phyloP scores from a whole-genome alignment of 2,329 filamentous ascomycete genomes.

The Exophiala bonariae region DNA sequence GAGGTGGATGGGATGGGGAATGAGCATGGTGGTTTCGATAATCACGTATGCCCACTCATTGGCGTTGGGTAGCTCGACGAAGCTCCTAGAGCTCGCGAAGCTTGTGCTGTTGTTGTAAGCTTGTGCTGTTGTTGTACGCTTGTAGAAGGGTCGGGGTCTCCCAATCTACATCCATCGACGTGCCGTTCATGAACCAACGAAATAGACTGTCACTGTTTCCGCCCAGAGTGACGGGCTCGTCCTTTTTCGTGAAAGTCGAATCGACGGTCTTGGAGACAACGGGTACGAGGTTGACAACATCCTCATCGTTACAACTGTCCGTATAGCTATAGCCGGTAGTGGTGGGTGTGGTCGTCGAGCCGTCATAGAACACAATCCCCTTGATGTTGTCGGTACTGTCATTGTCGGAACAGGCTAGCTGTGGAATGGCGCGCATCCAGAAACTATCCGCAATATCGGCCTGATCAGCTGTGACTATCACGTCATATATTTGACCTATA shows the following conservation, averaged over 20 bases:
- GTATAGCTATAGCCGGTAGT: slow-evolving; percentile 51
- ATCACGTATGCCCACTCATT: no score
- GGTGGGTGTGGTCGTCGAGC: slow-evolving; percentile 46
- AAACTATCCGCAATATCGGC: slow-evolving; percentile 25
- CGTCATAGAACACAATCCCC: slow-evolving; percentile 66
- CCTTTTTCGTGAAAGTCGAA: background rate
- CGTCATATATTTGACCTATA: slow-evolving; percentile 42
- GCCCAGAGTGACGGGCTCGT: background rate
- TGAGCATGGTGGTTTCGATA: background rate
- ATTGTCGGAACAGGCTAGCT: slow-evolving; percentile 44
- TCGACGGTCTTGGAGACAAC: slow-evolving; percentile 6
- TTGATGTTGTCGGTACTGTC: slow-evolving; percentile 42
- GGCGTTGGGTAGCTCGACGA: no score
- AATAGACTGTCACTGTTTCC: slow-evolving; percentile 8
- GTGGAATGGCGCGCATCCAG: slow-evolving; percentile 39
- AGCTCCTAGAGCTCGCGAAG: no score
- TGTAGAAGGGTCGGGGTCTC: slow-evolving; percentile 15
- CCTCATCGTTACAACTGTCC: slow-evolving; percentile 43
- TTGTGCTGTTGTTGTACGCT: slow-evolving; percentile 17
- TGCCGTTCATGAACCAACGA: slow-evolving; percentile 19
- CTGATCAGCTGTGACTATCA: slow-evolving; percentile 30
- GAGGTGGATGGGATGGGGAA: slow-evolving; percentile 33
- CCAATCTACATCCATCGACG: slow-evolving; percentile 13
- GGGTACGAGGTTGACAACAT: slow-evolving; percentile 23
- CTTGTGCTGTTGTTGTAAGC: slow-evolving; percentile 14